Base-by-base conservation (phyloP, 257 asterid genomes). In the Coffea eugenioides region DNA sequence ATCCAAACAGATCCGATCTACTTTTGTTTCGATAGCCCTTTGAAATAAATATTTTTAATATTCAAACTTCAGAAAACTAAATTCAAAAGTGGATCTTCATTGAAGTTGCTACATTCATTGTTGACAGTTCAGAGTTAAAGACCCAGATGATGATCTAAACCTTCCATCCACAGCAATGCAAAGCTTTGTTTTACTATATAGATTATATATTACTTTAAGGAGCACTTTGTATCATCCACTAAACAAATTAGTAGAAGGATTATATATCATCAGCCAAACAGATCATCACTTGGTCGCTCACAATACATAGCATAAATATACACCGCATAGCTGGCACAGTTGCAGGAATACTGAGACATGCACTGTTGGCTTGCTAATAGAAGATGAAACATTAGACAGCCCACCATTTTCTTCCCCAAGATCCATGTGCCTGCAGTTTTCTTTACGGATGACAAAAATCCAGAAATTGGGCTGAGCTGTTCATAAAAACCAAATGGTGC, bases 1-100 rank as follows among this genome's bases (percentile, higher is more conserved):
- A 76, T 73, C 56, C 83, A 83, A 77, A 75, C 87, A 83, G 91
- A 90, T 90, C 92, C 77, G 84, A 86, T 83, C 91, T 84, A 81
- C 3, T 72, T 84, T 79, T 45, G 61, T 80, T 82, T 84, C 84
- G 65, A 81, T 86, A 79, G 79, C 87, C 82, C 84, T 82, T 78
- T 83, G 75, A 80, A 81, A 80, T 79, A 80, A 81, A 80, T 79
- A 83, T 41, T 79, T 41, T 31, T 31, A 31, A 31, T 71, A 71
- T 7, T 43, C 0, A 39, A 27, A 18, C n/a, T 79, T 77, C 3
- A 69, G 54, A 31, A 46, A 23, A 41, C 70, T 51, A 20, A 51
- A 68, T 70, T 80, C 74, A 27, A 61, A 43, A 43, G 45, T n/a
- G 41, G 14, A 31, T 67, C 20, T 79, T 76, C 80, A 76, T 74